phyloP scores from a whole-genome alignment of 352 stramenopile genomes.

The Phytopythium oedochilum region DNA sequence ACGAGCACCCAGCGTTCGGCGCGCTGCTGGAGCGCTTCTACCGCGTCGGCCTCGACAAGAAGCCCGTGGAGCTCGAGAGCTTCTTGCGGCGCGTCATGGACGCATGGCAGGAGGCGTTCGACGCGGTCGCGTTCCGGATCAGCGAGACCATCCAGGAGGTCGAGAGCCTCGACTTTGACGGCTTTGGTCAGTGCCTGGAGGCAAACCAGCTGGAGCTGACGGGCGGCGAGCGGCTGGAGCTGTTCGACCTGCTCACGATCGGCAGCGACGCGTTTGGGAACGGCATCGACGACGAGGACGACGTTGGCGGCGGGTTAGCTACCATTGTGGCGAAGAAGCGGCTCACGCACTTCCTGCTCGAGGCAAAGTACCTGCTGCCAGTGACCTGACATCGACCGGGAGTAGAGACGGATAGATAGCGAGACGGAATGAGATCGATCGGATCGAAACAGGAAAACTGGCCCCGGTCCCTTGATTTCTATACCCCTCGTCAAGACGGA shows the following conservation, averaged over 20 bases:
- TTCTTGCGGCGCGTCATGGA: constrained; percentile 37
- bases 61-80: constrained; percentile 34
- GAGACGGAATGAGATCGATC: constrained; percentile 10
- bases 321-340: constrained; percentile 24
- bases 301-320: neutral
- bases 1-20: constrained; percentile 15
- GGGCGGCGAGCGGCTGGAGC: constrained; percentile 44
- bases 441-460: constrained; percentile 3
- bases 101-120: constrained; percentile 35
- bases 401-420: neutral
- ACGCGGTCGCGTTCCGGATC: constrained; percentile 21
- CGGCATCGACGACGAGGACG: neutral
- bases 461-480: constrained; percentile 17
- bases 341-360: constrained; percentile 26
- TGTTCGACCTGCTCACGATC: constrained; percentile 43
- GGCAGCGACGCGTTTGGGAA: constrained; percentile 24
- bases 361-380: constrained; percentile 17
- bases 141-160: constrained; percentile 14
- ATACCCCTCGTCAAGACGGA: constrained; percentile 2
- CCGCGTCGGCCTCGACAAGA: constrained; percentile 29
- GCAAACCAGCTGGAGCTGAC: constrained; percentile 44
- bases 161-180: constrained; percentile 29
- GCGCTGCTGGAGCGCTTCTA: constrained; percentile 37
- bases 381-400: neutral
- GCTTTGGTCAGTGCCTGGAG: constrained; percentile 27